Percentiles rank a stretch among this genome's conserved stretches.
Conservation (phyloP, 306 rosid species). For the Canavalia ensiformis region DNA sequence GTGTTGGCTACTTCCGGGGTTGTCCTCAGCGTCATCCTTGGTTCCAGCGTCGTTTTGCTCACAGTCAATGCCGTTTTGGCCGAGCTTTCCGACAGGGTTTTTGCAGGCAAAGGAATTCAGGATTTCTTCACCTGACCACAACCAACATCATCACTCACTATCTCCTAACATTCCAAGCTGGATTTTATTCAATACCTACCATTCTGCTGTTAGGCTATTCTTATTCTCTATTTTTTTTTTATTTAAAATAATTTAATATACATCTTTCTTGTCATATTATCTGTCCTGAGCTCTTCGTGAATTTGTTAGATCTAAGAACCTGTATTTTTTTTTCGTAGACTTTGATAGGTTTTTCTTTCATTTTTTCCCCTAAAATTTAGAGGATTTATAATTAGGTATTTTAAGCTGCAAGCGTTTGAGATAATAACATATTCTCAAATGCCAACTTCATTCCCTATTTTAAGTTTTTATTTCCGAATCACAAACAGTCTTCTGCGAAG, state of each 20-base stretch:
- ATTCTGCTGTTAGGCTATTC: too few relatives aligned
- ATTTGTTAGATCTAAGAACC: too few relatives aligned
- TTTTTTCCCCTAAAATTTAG: too few relatives aligned
- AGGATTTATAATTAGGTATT: too few relatives aligned
- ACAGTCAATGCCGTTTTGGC: conserved; percentile 84
- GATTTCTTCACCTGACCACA: conserved; percentile 68
- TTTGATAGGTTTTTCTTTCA: too few relatives aligned
- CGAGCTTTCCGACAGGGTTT: conserved; percentile 74
- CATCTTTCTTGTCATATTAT: too few relatives aligned
- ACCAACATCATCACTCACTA: neutral
- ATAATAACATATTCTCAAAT: neutral
- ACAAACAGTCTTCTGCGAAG: neutral
- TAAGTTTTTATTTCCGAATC: conserved; percentile 36
- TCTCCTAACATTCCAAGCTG: neutral
- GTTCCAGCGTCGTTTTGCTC: conserved; percentile 91
- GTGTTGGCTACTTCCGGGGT: conserved; percentile 92
- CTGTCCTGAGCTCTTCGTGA: too few relatives aligned
- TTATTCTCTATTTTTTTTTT: too few relatives aligned
- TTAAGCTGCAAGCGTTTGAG: too few relatives aligned
- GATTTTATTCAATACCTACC: too few relatives aligned
- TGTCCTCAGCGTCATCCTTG: conserved; percentile 79
- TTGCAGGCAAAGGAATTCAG: conserved; percentile 84
- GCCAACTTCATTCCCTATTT: conserved; percentile 15
- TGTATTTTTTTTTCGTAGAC: too few relatives aligned
- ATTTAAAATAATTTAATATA: too few relatives aligned